Base-by-base conservation (phyloP, 2,329 filamentous ascomycete species). In the Xylaria multiplex region DNA sequence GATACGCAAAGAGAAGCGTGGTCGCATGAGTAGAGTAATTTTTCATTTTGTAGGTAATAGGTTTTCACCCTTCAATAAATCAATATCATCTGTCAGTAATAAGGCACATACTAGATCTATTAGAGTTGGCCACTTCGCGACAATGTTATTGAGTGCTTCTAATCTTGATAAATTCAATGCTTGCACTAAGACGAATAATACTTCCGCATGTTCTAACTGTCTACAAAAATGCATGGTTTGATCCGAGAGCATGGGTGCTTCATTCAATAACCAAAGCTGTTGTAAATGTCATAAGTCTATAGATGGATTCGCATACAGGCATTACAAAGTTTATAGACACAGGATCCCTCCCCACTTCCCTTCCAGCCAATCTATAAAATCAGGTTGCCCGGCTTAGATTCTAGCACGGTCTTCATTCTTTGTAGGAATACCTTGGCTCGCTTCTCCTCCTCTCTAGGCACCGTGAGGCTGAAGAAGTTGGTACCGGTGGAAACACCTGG, bases 391-490 rank as follows among this genome's bases (percentile, higher is more conserved):
- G 93, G 93, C 79, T 96, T 91, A 70, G 88, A 85, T 80, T 96
- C 93, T 72, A 99, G 80, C 30, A 95, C 89, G 52, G 85, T 81
- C 88, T 97, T 97, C 76, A 97, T 87, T 73, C 93, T 88, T 80
- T 95, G 91, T 70, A 99, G 80, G 81, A 97, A 99, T 11, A 90
- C 84, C 75, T 87, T 85, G 14, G 93, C 96, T 73, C 93, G 86
- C 82, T 90, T 88, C 85, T 94, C 91, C 78, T 99, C 96, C 8
- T 87, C 88, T 80, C 87, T 88, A 45, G 91, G 89, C 22, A 97
- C 94, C 32, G 84, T 90, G 58, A 99, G 82, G 73, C 89, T 95
- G 77, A 98, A 97, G 0, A 94, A 82, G 77, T 97, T 96, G 61
- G 87, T 81, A 14, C 89, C 86, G 2, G 82, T 81, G 6, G 84